These are phyloP conservation scores for Mortierella sp. DNA, from an alignment of 371 early-diverging fungal genomes.

Conservation along the genomic window DNA sequence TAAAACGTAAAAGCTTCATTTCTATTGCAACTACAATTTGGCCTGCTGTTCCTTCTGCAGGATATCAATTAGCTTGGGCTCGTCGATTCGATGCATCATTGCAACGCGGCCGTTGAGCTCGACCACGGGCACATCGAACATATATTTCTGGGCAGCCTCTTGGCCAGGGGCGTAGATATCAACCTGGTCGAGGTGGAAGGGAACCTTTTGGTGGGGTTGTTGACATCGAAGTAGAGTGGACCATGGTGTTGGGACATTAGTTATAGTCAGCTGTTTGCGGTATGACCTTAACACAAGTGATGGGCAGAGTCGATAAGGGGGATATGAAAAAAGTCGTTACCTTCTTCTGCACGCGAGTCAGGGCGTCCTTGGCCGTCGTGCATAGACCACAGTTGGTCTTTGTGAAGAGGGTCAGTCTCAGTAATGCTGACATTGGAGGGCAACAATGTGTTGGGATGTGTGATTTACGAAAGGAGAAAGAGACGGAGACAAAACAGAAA, in stretches of 20 bases:
- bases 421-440: constrained; percentile 29
- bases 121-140: constrained; percentile 54
- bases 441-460: neutral
- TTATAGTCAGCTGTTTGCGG: no score
- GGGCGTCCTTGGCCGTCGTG: constrained; percentile 48
- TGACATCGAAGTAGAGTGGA: neutral
- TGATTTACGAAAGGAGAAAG: constrained; percentile 6
- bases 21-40: neutral
- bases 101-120: constrained; percentile 44
- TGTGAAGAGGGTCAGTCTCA: constrained; percentile 46
- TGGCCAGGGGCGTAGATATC: constrained; percentile 52
- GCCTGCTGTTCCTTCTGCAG: constrained; percentile 23
- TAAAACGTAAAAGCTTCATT: no score
- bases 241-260: neutral
- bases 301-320: no score
- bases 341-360: constrained; percentile 49
- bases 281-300: neutral
- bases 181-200: constrained; percentile 45
- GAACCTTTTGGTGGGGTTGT: constrained; percentile 18
- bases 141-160: constrained; percentile 48
- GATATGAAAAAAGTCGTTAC: no score
- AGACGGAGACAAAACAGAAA: no score
- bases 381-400: constrained; percentile 55
- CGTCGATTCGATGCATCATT: constrained; percentile 52
- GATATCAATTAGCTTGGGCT: constrained; percentile 45